A percentile compares a stretch with the other conserved stretches of the same genome.
These are phyloP conservation scores for Rhododendron griersonianum DNA, from an alignment of 148 eudicot genomes.

Conservation along the genomic window DNA sequence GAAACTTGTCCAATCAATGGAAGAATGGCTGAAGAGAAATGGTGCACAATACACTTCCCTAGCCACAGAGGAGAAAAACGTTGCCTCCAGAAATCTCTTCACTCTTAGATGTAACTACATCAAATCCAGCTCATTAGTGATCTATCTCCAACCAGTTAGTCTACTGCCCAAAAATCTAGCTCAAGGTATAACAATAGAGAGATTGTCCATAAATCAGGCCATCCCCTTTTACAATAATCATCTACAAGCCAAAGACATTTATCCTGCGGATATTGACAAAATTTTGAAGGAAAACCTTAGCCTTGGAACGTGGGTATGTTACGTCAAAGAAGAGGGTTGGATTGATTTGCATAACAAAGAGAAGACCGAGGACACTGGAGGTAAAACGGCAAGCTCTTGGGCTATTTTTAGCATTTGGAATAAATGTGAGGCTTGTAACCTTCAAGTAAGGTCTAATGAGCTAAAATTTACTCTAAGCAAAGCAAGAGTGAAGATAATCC, in stretches of 20 bases:
- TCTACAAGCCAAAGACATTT: slow-evolving; percentile 7
- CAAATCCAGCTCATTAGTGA: slow-evolving; percentile 2
- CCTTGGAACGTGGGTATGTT: slow-evolving; percentile 10
- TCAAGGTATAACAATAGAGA: not conserved
- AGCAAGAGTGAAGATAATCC: slow-evolving; percentile 1
- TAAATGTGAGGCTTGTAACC: not conserved
- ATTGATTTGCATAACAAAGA: not conserved
- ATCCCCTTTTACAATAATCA: slow-evolving; percentile 1
- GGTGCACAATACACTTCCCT: slow-evolving; percentile 15
- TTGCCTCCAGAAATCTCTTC: slow-evolving; percentile 5
- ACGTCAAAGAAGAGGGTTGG: slow-evolving; percentile 3
- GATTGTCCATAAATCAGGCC: not conserved
- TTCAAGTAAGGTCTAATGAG: not conserved
- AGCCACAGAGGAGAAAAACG: slow-evolving; percentile 11
- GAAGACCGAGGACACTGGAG: not conserved
- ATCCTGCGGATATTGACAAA: slow-evolving; percentile 3
- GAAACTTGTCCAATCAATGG: slow-evolving; percentile 7
- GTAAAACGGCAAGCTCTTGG: slow-evolving; percentile 4
- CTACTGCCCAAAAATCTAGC: not conserved
- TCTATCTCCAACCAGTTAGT: not conserved
- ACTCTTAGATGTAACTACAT: not conserved
- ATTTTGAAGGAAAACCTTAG: slow-evolving; percentile 8
- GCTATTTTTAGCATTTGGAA: slow-evolving; percentile 12
- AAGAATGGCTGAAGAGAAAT: slow-evolving; percentile 12
- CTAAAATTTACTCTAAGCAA: not conserved